phyloP scores from a whole-genome alignment of 2,329 filamentous ascomycete species.

The Ceratocystis destructans region DNA sequence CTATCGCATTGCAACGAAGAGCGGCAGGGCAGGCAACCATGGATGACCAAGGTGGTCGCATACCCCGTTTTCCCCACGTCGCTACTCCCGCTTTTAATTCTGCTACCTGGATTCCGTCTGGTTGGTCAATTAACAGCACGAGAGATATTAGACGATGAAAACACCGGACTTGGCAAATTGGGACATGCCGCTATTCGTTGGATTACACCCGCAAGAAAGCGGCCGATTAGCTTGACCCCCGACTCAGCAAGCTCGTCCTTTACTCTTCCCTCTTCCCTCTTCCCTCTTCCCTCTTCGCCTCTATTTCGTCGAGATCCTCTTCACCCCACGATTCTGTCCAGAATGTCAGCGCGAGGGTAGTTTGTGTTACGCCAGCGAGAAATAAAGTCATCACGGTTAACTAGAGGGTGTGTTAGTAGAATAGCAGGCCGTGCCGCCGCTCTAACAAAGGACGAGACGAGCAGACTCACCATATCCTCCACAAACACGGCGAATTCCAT shows the following conservation, averaged over 20 bases:
- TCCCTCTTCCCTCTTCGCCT: neutral
- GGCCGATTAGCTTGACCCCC: neutral
- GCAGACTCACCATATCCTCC: conserved; percentile 67
- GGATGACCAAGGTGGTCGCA: too few relatives aligned
- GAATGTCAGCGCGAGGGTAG: conserved; percentile 35
- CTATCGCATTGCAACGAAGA: too few relatives aligned
- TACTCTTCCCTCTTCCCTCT: neutral
- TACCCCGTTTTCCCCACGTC: neutral
- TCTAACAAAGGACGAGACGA: neutral
- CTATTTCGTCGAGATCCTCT: neutral
- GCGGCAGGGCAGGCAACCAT: too few relatives aligned
- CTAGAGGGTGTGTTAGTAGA: conserved; percentile 30
- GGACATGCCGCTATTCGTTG: too few relatives aligned
- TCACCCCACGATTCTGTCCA: conserved; percentile 19
- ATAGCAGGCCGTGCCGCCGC: neutral
- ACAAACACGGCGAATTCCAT: conserved; percentile 73
- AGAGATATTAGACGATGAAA: neutral
- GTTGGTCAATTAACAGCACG: neutral
- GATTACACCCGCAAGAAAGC: neutral
- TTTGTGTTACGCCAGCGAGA: conserved; percentile 64
- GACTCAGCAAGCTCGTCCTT: neutral
- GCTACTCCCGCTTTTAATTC: neutral
- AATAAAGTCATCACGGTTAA: conserved; percentile 67
- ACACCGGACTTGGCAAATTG: too few relatives aligned
- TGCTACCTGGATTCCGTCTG: neutral